Percentiles rank a stretch among this genome's conserved stretches.
These are phyloP conservation scores for Fabrea salina DNA, from an alignment of 169 alveolate species.

Conservation along the genomic window DNA sequence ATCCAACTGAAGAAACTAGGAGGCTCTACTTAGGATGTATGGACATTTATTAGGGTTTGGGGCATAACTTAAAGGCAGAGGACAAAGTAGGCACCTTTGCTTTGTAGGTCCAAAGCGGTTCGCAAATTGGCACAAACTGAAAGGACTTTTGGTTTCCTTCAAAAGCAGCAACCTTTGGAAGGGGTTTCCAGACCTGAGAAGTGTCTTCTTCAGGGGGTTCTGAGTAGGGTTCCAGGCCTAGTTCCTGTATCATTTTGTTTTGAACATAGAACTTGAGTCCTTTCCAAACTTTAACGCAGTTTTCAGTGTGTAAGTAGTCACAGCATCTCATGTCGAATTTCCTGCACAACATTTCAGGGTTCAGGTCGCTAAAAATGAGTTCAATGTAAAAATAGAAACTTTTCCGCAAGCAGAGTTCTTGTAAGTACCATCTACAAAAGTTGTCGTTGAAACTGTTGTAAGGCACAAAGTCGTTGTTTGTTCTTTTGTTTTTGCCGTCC, in stretches of 20 bases:
- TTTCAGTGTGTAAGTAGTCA: neutral
- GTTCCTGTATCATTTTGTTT: neutral
- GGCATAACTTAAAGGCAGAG: too few relatives aligned
- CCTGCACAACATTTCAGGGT: conserved; percentile 1
- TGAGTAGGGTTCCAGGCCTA: neutral
- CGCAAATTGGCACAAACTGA: too few relatives aligned
- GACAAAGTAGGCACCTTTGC: too few relatives aligned
- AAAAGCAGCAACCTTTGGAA: too few relatives aligned
- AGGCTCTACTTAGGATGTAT: too few relatives aligned
- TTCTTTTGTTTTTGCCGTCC: neutral
- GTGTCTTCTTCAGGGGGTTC: neutral
- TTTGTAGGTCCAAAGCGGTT: too few relatives aligned
- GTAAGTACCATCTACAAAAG: neutral
- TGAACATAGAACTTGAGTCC: neutral
- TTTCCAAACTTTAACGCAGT: conserved; percentile 1
- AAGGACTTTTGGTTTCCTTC: too few relatives aligned
- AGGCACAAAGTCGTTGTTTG: neutral
- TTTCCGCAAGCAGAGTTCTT: neutral
- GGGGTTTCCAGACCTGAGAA: too few relatives aligned
- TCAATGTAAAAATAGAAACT: neutral
- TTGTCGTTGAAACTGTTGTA: neutral
- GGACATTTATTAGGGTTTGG: conserved; percentile 79
- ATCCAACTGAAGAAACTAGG: too few relatives aligned
- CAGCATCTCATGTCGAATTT: conserved; percentile 10
- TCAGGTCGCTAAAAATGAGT: neutral